phyloP scores from a whole-genome alignment of 805 yeast genomes.

The Zygotorulaspora florentina region DNA sequence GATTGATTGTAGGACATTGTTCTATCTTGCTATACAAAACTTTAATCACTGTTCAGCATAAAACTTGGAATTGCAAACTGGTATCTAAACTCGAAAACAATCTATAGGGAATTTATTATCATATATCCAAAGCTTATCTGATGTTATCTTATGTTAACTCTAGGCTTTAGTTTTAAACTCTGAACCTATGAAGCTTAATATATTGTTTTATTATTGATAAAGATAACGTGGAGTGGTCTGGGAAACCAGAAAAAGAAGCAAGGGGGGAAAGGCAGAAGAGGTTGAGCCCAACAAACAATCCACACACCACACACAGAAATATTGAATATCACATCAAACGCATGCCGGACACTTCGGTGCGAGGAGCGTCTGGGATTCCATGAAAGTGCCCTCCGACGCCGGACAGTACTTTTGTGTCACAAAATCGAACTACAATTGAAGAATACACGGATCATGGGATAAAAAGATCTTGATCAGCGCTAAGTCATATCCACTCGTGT shows the following conservation, averaged over 20 bases:
- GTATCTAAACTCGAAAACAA: not conserved
- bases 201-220: not conserved
- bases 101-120: not conserved
- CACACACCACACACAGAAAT: not conserved
- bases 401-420: slow-evolving; percentile 1
- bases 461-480: too few relatives aligned
- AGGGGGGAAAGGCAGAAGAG: not conserved
- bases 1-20: slow-evolving; percentile 8
- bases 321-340: not conserved
- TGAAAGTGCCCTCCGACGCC: not conserved
- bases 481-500: too few relatives aligned
- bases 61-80: not conserved
- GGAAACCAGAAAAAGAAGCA: not conserved
- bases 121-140: not conserved
- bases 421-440: not conserved
- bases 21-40: not conserved
- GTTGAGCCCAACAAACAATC: not conserved
- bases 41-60: slow-evolving; percentile 3
- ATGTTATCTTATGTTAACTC: not conserved
- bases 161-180: not conserved
- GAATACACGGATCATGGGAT: not conserved
- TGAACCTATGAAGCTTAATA: not conserved
- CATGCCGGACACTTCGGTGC: not conserved
- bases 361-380: too few relatives aligned
- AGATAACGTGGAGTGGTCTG: not conserved